Percentiles rank a stretch among this genome's conserved stretches.
These are phyloP conservation scores for Mucor ambiguus DNA, from an alignment of 371 early-diverging fungal genomes.

Conservation along the genomic window DNA sequence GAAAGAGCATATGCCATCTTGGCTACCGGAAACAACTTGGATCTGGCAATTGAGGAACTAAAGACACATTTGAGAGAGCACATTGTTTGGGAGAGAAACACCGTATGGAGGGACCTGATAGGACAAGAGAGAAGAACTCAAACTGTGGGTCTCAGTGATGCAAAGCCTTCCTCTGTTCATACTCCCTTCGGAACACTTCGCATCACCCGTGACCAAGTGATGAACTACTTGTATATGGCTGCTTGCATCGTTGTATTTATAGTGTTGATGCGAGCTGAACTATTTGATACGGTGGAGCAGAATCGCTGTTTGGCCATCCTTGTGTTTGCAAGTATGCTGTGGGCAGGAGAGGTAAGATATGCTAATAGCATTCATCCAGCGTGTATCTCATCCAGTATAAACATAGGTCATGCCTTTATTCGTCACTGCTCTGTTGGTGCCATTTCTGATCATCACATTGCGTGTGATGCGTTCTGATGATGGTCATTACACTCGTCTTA, in stretches of 20 bases:
- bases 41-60: conserved; percentile 73
- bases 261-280: conserved; percentile 45
- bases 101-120: conserved; percentile 97
- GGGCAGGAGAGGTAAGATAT: conserved; percentile 87
- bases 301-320: conserved; percentile 89
- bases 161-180: conserved; percentile 37
- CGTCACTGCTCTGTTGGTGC: conserved; percentile 90
- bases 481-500: conserved; percentile 43
- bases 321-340: conserved; percentile 85
- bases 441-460: conserved; percentile 82
- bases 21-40: conserved; percentile 54
- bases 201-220: conserved; percentile 42
- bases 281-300: conserved; percentile 69
- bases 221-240: conserved; percentile 40
- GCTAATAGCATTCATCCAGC: too few species aligned
- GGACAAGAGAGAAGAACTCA: conserved; percentile 84
- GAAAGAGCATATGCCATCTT: conserved; percentile 60
- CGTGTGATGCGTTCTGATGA: conserved; percentile 78
- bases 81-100: conserved; percentile 95
- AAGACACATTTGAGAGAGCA: conserved; percentile 85
- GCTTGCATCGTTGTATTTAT: conserved; percentile 60
- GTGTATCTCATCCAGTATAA: not conserved
- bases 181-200: conserved; percentile 52
- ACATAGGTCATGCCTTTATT: conserved; percentile 91
- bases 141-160: conserved; percentile 62